Evolutionary conservation across 208 protist genomes (phyloP), one percentile per base, ranked within the genome.

Genomic region (Trypanosoma brucei): DNA sequence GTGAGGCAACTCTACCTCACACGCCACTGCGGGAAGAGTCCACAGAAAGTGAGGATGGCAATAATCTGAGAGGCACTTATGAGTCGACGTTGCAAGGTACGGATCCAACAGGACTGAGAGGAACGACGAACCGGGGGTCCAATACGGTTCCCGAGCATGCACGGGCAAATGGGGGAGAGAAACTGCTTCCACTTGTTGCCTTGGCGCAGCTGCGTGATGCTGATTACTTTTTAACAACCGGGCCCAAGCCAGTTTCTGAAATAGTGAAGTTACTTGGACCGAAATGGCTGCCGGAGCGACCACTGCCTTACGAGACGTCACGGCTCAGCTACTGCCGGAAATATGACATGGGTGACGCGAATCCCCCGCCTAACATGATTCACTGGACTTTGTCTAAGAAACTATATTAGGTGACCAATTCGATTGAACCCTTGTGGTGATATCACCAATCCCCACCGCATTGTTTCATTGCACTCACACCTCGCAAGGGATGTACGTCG

Each of bases 231-330:
- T 6, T 30, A 0, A 33, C 8, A 6, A 1, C 14, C 1, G 7
- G 2, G 39, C 51, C 34, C 22, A 55, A 61, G 14, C 8, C 30
- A 9, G 30, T 44, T 6, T 31, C 44, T 53, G 44, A 34, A 36
- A 38, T 9, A 34, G 33, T 30, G 38, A 6, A 7, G 31, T 2
- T 51, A 42, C 39, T 34, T n/a, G 34, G 61, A 38, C 2, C 50
- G 2, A 33, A 13, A 14, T 48, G 53, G 40, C 36, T 66, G 13
- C 53, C 62, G 30, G 55, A 68, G 44, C 34, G 54, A 11, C 55
- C 55, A 30, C 48, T 65, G 31, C 54, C 49, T 14, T 76, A 67
- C 58, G 70, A 76, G 51, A 65, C 67, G 13, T 76, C 70, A 49
- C 64, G 70, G 11, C 55, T 76, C 55, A 34, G 37, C 33, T 76